Percentiles rank a stretch among this genome's conserved stretches.
Evolutionary conservation across 495 filamentous ascomycete genomes (phyloP).

Genomic region (Mytilinidion resinicola): DNA sequence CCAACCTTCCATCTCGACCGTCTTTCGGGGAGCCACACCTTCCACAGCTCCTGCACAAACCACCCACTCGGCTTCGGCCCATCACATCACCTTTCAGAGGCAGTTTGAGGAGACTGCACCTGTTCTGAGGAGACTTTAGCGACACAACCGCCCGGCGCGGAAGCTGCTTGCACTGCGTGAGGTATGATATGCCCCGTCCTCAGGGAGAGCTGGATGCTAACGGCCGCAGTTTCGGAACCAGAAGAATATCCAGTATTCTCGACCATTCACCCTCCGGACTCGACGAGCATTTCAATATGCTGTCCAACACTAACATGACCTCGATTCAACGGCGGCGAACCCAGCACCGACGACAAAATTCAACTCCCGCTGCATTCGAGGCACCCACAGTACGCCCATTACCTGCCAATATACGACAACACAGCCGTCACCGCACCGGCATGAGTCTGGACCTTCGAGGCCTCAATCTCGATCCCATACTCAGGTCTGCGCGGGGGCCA

Average conservation of each 20-base stretch:
- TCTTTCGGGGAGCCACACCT: background rate
- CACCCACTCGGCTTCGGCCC: constrained; percentile 16
- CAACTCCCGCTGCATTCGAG: constrained; percentile 71
- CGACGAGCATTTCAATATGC: constrained; percentile 61
- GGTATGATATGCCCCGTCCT: constrained; percentile 40
- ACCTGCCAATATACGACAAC: constrained; percentile 49
- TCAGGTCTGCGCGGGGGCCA: constrained; percentile 38
- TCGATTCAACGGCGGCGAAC: constrained; percentile 62
- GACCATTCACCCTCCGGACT: constrained; percentile 53
- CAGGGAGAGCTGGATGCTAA: constrained; percentile 43
- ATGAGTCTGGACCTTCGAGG: constrained; percentile 64
- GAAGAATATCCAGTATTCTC: constrained; percentile 44
- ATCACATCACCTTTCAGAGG: constrained; percentile 16
- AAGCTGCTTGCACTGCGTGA: constrained; percentile 72
- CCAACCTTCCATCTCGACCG: background rate
- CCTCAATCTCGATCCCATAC: constrained; percentile 39
- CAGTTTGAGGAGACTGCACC: constrained; percentile 23
- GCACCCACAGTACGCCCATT: constrained; percentile 57
- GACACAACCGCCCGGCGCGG: constrained; percentile 48
- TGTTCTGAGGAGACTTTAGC: constrained; percentile 34
- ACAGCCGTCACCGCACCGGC: constrained; percentile 63
- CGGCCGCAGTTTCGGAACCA: constrained; percentile 34
- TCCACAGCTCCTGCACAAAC: constrained; percentile 6
- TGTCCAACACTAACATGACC: constrained; percentile 64
- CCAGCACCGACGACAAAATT: constrained; percentile 82